Base-by-base conservation (phyloP, 176 grass and related monocot genomes). In the Zoysia pacifica region DNA sequence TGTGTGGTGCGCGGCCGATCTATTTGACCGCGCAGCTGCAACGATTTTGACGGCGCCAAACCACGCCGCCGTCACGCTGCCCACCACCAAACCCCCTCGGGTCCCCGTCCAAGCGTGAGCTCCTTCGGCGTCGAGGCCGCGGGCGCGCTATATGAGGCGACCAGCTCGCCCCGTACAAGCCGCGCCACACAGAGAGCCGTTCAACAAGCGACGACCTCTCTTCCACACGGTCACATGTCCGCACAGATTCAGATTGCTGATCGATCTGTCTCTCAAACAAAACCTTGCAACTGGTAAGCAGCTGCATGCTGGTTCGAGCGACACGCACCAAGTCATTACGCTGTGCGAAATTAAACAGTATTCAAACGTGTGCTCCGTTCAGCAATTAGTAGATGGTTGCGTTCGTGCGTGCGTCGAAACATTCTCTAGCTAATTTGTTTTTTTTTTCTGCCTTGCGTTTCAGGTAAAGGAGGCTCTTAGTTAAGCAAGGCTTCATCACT, bases 21-120 rank as follows among this genome's bases (percentile, higher is more conserved):
- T 48, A 54, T 54, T 67, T 79, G 76, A 79, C 76, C 76, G 48
- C 48, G 62, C 63, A 51, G 47, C 62, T 15, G 63, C 18, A 11
- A 38, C 36, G 18, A 28, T 28, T 28, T 28, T 28, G 28, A 5
- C 5, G 6, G 0, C 62, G n/a, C 19, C 75, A 9, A 39, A 78
- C 60, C 60, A 20, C 28, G 28, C 15, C 28, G 28, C 46, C 47
- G 5, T 28, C 69, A 2, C 47, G 48, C 28, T 49, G 69, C 69
- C 70, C 70, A 53, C 70, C 70, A 72, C 70, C 70, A 41, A 55
- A 73, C 70, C 48, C 1, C 3, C 4, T 11, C 45, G 2, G 1
- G 2, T 51, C 71, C 5, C 7, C 19, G 2, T 3, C 49, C 6
- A 42, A n/a, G 50, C 70, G 7, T 55, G 14, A 11, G 18, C 45